These are phyloP conservation scores for Protostelium mycophagum DNA, from an alignment of 78 protist genomes.

Conservation along the genomic window DNA sequence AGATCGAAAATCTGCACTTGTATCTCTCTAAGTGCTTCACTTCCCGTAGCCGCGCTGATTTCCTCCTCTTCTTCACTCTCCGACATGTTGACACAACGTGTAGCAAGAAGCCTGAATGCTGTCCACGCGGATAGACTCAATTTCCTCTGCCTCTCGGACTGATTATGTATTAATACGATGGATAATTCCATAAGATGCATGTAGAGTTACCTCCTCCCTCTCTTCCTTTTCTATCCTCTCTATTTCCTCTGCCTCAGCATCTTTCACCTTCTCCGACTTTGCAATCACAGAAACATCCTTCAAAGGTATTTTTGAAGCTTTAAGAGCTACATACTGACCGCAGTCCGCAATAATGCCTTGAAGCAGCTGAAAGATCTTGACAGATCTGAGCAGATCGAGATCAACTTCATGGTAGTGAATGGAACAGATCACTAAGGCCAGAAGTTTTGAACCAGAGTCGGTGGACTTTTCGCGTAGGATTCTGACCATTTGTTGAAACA, in stretches of 20 bases:
- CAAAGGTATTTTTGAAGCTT: not conserved
- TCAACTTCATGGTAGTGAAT: not conserved
- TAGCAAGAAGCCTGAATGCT: not conserved
- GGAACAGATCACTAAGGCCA: not conserved
- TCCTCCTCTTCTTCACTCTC: not conserved
- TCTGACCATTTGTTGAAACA: not conserved
- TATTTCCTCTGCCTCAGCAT: not conserved
- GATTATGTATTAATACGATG: too few species aligned
- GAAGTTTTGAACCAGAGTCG: not conserved
- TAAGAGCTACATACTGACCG: not conserved
- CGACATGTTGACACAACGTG: not conserved
- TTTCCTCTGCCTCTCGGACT: not conserved
- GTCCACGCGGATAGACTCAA: slow-evolving; percentile 10
- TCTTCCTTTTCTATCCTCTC: not conserved
- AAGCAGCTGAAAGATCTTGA: not conserved
- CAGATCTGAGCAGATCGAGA: not conserved
- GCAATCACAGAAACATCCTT: not conserved
- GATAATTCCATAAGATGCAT: too few species aligned
- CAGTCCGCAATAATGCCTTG: not conserved
- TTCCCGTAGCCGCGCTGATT: not conserved
- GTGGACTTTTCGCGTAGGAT: not conserved
- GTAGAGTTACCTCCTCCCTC: not conserved
- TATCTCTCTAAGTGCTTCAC: not conserved
- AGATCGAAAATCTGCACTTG: not conserved
- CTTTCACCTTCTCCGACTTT: not conserved